Conservation (phyloP, 495 filamentous ascomycete genomes). For the Penicillium atrosanguineum region DNA sequence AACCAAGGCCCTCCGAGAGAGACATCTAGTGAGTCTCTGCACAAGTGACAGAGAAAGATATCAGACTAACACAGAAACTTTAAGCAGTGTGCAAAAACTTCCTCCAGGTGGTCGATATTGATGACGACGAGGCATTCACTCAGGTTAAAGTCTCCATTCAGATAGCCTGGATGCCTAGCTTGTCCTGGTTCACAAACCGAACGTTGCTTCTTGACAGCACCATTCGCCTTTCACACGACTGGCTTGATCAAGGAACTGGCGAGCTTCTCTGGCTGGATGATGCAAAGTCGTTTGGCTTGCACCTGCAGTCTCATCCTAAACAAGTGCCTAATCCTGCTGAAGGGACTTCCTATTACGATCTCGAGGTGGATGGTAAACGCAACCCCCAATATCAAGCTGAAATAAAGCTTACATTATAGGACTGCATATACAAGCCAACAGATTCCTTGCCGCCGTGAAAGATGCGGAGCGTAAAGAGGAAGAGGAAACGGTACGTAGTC, state of each 20-base stretch:
- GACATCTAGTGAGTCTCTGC: background rate
- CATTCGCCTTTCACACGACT: background rate
- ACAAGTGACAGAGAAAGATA: background rate
- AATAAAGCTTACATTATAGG: background rate
- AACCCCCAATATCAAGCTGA: background rate
- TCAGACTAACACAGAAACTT: too few species aligned
- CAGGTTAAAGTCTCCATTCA: background rate
- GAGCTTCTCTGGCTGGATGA: background rate
- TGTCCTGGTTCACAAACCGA: background rate
- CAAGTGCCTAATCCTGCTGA: background rate
- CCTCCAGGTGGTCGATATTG: background rate
- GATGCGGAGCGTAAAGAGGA: background rate
- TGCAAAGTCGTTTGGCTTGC: background rate
- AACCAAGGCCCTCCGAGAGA: background rate
- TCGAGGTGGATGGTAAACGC: background rate
- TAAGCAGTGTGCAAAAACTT: background rate
- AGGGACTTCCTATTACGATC: background rate
- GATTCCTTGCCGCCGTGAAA: background rate
- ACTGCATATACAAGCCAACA: background rate
- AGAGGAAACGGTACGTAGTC: background rate
- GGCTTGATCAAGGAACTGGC: background rate
- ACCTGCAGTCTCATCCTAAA: background rate
- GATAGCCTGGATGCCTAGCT: background rate
- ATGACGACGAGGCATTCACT: background rate
- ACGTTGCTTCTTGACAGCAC: background rate